phyloP scores from a whole-genome alignment of 2,329 filamentous ascomycete species.

The Dryadomyces quercus-mongolicae region DNA sequence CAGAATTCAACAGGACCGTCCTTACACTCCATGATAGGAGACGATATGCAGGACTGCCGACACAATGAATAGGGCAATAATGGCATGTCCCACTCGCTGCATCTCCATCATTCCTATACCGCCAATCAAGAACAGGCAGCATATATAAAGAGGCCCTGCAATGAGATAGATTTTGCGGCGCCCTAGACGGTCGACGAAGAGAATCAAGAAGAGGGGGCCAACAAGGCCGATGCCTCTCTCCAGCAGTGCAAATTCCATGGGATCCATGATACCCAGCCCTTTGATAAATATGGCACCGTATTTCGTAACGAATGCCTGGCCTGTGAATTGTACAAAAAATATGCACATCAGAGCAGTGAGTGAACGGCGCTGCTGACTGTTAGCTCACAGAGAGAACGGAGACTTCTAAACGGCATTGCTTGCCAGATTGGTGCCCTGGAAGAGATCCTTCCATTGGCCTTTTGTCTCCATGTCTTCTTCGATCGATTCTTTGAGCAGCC shows the following conservation, averaged over 20 bases:
- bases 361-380: slow-evolving; percentile 5
- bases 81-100: slow-evolving; percentile 2
- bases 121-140: slow-evolving; percentile 6
- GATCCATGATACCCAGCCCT: slow-evolving; percentile 8
- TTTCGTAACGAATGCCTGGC: slow-evolving; percentile 9
- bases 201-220: slow-evolving; percentile 3
- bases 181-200: slow-evolving; percentile 8
- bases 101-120: slow-evolving; percentile 7
- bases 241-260: slow-evolving; percentile 8
- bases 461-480: slow-evolving; percentile 3
- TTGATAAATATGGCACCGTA: slow-evolving; percentile 12
- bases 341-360: slow-evolving; percentile 1
- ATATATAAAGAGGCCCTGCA: slow-evolving; percentile 1
- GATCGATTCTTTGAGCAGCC: slow-evolving; percentile 5
- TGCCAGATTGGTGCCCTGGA: slow-evolving; percentile 8
- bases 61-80: slow-evolving; percentile 7
- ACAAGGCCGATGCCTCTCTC: slow-evolving; percentile 6
- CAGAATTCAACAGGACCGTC: neutral
- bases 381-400: neutral
- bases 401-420: neutral
- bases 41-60: slow-evolving; percentile 7
- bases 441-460: slow-evolving; percentile 8
- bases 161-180: slow-evolving; percentile 6
- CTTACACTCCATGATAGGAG: slow-evolving; percentile 6
- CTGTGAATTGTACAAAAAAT: slow-evolving; percentile 7